Base-by-base conservation (phyloP, 1,284 basidiomycete species). In the Rhizoctonia solani region DNA sequence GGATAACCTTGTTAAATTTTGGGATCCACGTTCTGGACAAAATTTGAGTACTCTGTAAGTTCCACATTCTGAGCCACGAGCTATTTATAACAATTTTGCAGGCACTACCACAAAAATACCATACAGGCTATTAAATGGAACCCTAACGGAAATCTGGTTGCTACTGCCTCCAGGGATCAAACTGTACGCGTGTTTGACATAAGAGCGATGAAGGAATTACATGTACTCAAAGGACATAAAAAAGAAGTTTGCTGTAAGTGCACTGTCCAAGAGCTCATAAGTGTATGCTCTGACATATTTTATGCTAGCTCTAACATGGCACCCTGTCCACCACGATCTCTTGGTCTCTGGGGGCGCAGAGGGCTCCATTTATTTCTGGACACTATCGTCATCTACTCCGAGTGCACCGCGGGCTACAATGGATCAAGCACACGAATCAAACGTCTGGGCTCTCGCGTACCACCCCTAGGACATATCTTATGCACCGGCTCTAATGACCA, bases 1-100 rank as follows among this genome's bases (percentile, higher is more conserved):
- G 78, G 97, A 99, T 77, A 98, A 98, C 77, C 85, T 95, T 72
- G 94, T 99, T 78, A 99, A 98, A 75, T 98, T 99, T 77, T 99
- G 96, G 96, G 96, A 99, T 78, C 97, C 96, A 5, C 83, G 95
- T 47, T 92, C 90, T 8, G 91, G 89, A 39, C 93, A 91, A 4
- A 87, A 89, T 39, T 83, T 98, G 9, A 91, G 91, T 4, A 95
- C 94, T 0, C 78, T 96, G 89, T 94, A 74, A 71, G 87, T 80
- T 30, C 13, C 47, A 19, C n/a, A 56, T 34, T 30, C 27, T 41
- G 54, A 23, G 6, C 25, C 16, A 39, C 39, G 53, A 61, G 37
- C 11, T 63, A 39, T n/a, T 46, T 21, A 4, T 39, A 49, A 19
- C 8, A 25, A 41, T n/a, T 69, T 72, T 32, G 70, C 53, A 95